These are phyloP conservation scores for Podospora didyma DNA, from an alignment of 495 filamentous ascomycete genomes.

Conservation along the genomic window DNA sequence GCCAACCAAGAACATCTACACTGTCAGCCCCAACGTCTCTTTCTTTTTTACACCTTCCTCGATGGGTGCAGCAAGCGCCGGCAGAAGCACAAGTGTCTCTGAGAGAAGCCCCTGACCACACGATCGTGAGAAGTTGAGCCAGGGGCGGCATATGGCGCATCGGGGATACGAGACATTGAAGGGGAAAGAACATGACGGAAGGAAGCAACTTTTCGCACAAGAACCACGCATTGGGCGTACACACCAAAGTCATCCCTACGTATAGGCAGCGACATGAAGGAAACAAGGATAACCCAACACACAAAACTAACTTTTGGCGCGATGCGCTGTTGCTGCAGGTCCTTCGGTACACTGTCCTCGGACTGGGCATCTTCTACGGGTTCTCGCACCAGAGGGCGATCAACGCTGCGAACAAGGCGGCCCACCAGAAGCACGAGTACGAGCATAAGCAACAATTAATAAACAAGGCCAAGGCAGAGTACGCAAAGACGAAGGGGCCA, in stretches of 20 bases:
- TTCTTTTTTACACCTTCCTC: too few species aligned
- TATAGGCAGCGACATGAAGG: background rate
- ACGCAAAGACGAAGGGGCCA: constrained; percentile 73
- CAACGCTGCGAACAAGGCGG: constrained; percentile 58
- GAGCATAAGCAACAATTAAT: constrained; percentile 84
- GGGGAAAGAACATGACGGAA: too few species aligned
- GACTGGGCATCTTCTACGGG: constrained; percentile 85
- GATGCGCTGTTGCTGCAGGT: constrained; percentile 63
- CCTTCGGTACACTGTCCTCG: constrained; percentile 88
- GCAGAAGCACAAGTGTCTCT: too few species aligned
- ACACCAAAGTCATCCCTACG: too few species aligned
- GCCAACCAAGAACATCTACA: too few species aligned
- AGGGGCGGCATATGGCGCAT: too few species aligned
- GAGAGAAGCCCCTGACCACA: too few species aligned
- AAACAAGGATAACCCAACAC: background rate
- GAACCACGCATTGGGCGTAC: too few species aligned
- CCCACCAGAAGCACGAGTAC: constrained; percentile 70
- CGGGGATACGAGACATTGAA: too few species aligned
- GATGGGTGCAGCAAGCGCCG: too few species aligned
- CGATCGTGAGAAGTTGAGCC: too few species aligned
- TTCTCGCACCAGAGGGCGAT: constrained; percentile 82
- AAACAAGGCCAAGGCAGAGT: constrained; percentile 85
- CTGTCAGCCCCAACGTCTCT: too few species aligned
- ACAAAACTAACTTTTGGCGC: background rate
- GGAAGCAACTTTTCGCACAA: background rate